Conservation (phyloP, 352 stramenopile species). For the Phytopythium vexans region DNA sequence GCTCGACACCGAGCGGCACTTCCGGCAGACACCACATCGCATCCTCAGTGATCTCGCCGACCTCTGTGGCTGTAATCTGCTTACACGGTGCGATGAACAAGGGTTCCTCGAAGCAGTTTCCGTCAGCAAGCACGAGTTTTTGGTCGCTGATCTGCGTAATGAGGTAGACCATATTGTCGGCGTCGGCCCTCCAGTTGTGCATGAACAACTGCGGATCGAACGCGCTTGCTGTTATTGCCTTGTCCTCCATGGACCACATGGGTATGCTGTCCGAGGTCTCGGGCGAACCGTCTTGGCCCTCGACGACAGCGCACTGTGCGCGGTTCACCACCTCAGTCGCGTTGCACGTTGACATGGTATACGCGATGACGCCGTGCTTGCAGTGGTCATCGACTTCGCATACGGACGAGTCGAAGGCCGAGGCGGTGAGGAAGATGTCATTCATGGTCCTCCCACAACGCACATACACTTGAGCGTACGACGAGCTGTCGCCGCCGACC, state of each 20-base stretch:
- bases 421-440: slow-evolving; percentile 23
- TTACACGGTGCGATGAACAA: too few species aligned
- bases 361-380: slow-evolving; percentile 28
- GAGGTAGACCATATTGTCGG: slow-evolving; percentile 17
- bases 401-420: slow-evolving; percentile 11
- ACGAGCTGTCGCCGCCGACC: background rate
- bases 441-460: slow-evolving; percentile 33
- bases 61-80: too few species aligned
- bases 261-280: background rate
- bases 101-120: too few species aligned
- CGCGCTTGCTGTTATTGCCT: slow-evolving; percentile 11
- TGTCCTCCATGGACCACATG: slow-evolving; percentile 14
- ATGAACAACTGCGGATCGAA: slow-evolving; percentile 32
- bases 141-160: slow-evolving; percentile 25
- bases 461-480: slow-evolving; percentile 36
- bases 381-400: slow-evolving; percentile 8
- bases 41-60: too few species aligned
- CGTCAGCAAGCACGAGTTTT: too few species aligned
- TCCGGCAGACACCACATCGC: too few species aligned
- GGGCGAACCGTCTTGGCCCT: background rate
- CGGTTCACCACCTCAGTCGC: slow-evolving; percentile 8
- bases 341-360: slow-evolving; percentile 17
- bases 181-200: background rate
- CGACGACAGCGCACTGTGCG: slow-evolving; percentile 17
- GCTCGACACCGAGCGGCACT: too few species aligned